Conservation (phyloP, 2,329 filamentous ascomycete species). For the Penicillium freii region DNA sequence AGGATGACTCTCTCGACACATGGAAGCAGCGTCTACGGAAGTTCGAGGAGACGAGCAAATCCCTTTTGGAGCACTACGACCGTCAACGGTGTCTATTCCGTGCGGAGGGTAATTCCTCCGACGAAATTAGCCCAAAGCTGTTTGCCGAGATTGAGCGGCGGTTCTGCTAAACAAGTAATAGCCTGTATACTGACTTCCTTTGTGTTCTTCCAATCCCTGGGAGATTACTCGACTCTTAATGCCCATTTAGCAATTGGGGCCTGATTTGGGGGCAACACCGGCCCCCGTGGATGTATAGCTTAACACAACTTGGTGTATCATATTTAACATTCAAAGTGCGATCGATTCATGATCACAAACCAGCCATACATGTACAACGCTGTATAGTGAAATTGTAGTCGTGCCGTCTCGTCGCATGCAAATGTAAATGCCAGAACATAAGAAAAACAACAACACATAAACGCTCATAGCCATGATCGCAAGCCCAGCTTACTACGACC, state of each 20-base stretch:
- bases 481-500: constrained; percentile 1
- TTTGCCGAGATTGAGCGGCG: constrained; percentile 76
- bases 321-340: constrained; percentile 11
- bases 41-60: constrained; percentile 83
- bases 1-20: constrained; percentile 82
- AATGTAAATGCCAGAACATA: constrained; percentile 7
- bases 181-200: constrained; percentile 11
- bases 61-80: constrained; percentile 85
- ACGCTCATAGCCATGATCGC: background rate
- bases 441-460: background rate
- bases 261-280: background rate
- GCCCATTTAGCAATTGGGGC: constrained; percentile 15
- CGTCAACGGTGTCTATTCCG: constrained; percentile 80
- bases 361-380: constrained; percentile 8
- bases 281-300: constrained; percentile 16
- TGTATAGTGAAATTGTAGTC: constrained; percentile 1
- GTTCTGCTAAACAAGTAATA: constrained; percentile 52
- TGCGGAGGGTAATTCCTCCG: constrained; percentile 82
- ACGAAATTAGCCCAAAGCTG: constrained; percentile 92
- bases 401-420: constrained; percentile 14
- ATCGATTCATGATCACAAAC: constrained; percentile 1
- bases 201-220: background rate
- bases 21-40: constrained; percentile 77
- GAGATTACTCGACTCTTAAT: constrained; percentile 12
- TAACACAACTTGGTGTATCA: constrained; percentile 19